Evolutionary conservation across 148 eudicot species (phyloP), one percentile per base, ranked within the genome.

Genomic region (Rhododendron molle): DNA sequence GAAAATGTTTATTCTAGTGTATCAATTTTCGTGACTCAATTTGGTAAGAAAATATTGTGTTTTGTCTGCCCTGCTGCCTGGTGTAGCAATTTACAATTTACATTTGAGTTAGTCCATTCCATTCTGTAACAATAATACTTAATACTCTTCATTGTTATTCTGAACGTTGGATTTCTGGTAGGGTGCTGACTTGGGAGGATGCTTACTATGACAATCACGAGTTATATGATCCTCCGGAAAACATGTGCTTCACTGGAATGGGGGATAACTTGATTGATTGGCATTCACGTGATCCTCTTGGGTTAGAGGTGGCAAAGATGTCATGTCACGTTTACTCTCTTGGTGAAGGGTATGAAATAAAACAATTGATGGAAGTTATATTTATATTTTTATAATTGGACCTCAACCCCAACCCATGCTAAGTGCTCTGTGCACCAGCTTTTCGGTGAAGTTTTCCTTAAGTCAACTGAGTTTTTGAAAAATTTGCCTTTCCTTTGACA

Each of bases 111-210:
- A 47, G 49, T 54, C 36, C 5, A 67, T 46, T 16, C 11, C 30
- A 34, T 15, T 26, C 49, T 74, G 52, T 58, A 36, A 62, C 28
- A 14, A 50, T 49, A 16, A 34, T 83, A 1, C 65, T 26, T 12
- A 20, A 0, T 50, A 46, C 50, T 85, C 21, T 78, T 36, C n/a
- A 71, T 85, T 91, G 23, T 77, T 72, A 16, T 76, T 20, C 52
- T 30, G 38, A 15, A 3, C 23, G 58, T 86, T 40, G 30, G 81
- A 77, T 46, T 83, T 90, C 71, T 65, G 87, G 84, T 89, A 96
- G 99, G 95, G 90, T 91, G 90, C 89, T 96, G 82, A 91, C 94
- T 85, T 96, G 92, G 91, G 99, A 94, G 86, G 99, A 94, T 89
- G 97, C 95, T 83, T 95, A 92, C 93, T 94, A 88, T 86, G 89